Evolutionary conservation across 2,329 filamentous ascomycete genomes (phyloP), one percentile per base, ranked within the genome.

Genomic region (Penicillium sp.): DNA sequence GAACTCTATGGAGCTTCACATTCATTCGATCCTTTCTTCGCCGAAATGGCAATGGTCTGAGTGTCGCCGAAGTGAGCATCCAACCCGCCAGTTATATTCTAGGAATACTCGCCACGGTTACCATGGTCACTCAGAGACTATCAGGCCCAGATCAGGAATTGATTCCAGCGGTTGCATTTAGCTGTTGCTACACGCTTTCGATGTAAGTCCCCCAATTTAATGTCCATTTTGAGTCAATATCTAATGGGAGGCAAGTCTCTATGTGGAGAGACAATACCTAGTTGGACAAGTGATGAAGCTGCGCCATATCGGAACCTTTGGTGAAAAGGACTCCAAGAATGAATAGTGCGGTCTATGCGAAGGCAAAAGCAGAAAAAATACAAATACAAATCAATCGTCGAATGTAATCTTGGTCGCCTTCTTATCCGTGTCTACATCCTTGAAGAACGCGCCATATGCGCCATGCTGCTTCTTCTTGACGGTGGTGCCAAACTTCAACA

Each of bases 391-490:
- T 70, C 60, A 78, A 61, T 79, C 75, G 70, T 96, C 91, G 79
- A 97, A 97, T 47, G 86, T 93, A 72, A 97, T 96, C 82, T 96
- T 97, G 56, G 89, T 95, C 27, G 90, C 88, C 75, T 90, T 88
- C 77, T 93, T 89, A 73, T 84, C 90, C 74, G 88, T 88, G 67
- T 91, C 90, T 9, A 90, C 87, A 67, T 97, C 91, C 77, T 95
- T 96, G 82, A 90, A 96, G 74, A 98, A 98, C 31, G 92, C 91
- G 56, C 95, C 95, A 72, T 98, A 99, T 48, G 90, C 90, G 70
- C 92, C 90, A 78, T 99, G 95, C 48, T 87, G 85, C 91, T 98
- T 98, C 86, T 96, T 97, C 86, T 98, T 99, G 52, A 99, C 95
- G 1, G 93, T 98, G 22, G 92, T 96, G 68, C 95, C 95, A 67